phyloP scores from a whole-genome alignment of 2,329 filamentous ascomycete genomes.

The Zymoseptoria ardabiliae region DNA sequence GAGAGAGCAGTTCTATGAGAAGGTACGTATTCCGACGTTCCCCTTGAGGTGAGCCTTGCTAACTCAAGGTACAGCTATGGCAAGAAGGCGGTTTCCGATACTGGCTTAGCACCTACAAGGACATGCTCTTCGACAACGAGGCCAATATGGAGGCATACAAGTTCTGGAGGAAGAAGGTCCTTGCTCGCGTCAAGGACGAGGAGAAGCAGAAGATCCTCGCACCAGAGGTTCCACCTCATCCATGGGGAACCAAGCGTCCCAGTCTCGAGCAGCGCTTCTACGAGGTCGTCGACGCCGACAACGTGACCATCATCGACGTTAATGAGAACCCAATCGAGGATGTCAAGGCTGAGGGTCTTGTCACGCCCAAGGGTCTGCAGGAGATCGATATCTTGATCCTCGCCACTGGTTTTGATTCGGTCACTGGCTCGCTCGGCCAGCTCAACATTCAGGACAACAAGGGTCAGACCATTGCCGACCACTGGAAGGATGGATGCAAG shows the following conservation, averaged over 20 bases:
- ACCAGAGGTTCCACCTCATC: constrained; percentile 46
- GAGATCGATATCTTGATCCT: constrained; percentile 39
- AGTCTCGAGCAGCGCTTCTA: constrained; percentile 41
- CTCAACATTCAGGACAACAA: constrained; percentile 30
- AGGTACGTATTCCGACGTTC: constrained; percentile 1
- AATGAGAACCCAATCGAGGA: constrained; percentile 35
- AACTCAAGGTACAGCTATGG: not conserved
- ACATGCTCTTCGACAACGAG: constrained; percentile 30
- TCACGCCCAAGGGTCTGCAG: constrained; percentile 34
- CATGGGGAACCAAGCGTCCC: constrained; percentile 41
- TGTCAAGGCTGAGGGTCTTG: constrained; percentile 34
- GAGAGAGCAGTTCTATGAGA: constrained; percentile 37
- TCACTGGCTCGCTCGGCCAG: constrained; percentile 31
- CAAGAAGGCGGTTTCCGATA: constrained; percentile 37
- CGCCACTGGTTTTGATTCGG: constrained; percentile 40
- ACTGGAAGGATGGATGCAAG: constrained; percentile 36
- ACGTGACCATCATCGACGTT: constrained; percentile 37
- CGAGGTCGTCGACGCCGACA: constrained; percentile 34
- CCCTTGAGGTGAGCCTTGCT: not conserved
- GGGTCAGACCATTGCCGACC: constrained; percentile 36
- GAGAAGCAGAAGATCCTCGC: constrained; percentile 46
- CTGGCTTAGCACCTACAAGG: constrained; percentile 33
- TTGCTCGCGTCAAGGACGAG: constrained; percentile 45
- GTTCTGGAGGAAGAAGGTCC: constrained; percentile 34
- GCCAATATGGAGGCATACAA: constrained; percentile 35